phyloP scores from a whole-genome alignment of 306 rosid genomes.

The Cercis canadensis region DNA sequence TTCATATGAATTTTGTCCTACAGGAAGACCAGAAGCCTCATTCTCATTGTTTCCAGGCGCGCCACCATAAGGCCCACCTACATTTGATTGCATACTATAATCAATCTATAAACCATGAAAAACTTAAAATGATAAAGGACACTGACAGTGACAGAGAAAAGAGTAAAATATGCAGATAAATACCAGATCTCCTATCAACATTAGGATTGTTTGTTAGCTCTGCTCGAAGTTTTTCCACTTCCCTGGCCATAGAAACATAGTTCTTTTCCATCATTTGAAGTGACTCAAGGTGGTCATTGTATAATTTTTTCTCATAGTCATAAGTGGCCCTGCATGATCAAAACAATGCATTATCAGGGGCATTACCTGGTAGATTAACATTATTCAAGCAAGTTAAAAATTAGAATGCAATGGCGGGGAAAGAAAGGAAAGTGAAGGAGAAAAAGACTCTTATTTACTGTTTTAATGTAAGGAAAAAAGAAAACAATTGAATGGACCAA shows the following conservation, averaged over 20 bases:
- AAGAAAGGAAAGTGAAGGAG: neutral
- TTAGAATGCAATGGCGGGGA: neutral
- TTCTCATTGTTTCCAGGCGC: slow-evolving; percentile 72
- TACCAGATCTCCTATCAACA: slow-evolving; percentile 75
- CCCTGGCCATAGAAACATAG: slow-evolving; percentile 89
- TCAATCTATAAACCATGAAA: slow-evolving; percentile 35
- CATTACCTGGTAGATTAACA: slow-evolving; percentile 18
- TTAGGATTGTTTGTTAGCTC: slow-evolving; percentile 71
- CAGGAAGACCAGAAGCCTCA: slow-evolving; percentile 68
- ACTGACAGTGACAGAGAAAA: slow-evolving; percentile 31
- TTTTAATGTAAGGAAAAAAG: neutral
- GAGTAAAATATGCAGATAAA: slow-evolving; percentile 38
- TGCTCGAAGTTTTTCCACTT: slow-evolving; percentile 92
- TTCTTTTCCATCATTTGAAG: slow-evolving; percentile 97
- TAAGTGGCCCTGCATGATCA: slow-evolving; percentile 76
- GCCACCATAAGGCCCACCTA: slow-evolving; percentile 80
- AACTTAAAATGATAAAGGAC: slow-evolving; percentile 36
- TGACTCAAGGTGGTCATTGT: slow-evolving; percentile 92
- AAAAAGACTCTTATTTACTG: neutral
- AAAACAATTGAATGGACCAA: neutral
- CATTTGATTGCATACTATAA: slow-evolving; percentile 43
- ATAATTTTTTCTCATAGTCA: slow-evolving; percentile 88
- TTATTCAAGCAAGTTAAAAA: slow-evolving; percentile 24
- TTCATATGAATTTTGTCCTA: slow-evolving; percentile 81
- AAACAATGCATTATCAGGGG: slow-evolving; percentile 42